Percentiles rank a stretch among this genome's conserved stretches.
These are phyloP conservation scores for Arxiozyma heterogenica DNA, from an alignment of 1,139 yeast genomes.

Conservation along the genomic window DNA sequence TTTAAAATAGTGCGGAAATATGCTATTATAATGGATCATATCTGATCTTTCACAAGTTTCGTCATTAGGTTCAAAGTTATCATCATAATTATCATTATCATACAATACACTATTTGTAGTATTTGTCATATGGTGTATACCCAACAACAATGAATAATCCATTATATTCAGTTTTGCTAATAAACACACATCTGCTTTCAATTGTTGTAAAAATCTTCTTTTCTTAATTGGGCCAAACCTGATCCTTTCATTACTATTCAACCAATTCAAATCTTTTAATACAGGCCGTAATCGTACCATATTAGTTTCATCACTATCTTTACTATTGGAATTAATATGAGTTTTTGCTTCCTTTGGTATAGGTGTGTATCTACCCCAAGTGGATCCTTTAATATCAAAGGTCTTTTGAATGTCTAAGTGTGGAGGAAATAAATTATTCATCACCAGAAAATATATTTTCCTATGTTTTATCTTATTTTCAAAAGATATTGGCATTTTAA, in stretches of 20 bases:
- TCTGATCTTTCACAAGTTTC: not conserved
- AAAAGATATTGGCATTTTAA: constrained; percentile 70
- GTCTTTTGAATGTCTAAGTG: constrained; percentile 79
- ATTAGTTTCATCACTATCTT: not conserved
- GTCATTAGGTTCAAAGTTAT: not conserved
- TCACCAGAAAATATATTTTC: constrained; percentile 86
- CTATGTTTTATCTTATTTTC: constrained; percentile 41
- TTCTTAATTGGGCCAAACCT: constrained; percentile 66
- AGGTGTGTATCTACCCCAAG: constrained; percentile 65
- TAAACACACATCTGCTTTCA: constrained; percentile 65
- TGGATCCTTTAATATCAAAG: constrained; percentile 89
- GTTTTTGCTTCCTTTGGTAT: constrained; percentile 17
- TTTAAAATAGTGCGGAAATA: constrained; percentile 46
- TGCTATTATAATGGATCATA: not conserved
- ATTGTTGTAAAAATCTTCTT: constrained; percentile 52
- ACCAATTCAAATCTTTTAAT: constrained; percentile 83
- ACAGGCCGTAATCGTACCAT: constrained; percentile 28
- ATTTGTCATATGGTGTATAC: constrained; percentile 66
- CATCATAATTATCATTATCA: constrained; percentile 9
- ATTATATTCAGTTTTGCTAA: constrained; percentile 71
- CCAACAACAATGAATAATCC: constrained; percentile 89
- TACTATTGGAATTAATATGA: not conserved
- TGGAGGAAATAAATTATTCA: constrained; percentile 96
- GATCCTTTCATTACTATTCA: constrained; percentile 53
- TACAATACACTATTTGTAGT: constrained; percentile 6